Conservation (phyloP, 139 green algal species). For the Chlorella sorokiniana region DNA sequence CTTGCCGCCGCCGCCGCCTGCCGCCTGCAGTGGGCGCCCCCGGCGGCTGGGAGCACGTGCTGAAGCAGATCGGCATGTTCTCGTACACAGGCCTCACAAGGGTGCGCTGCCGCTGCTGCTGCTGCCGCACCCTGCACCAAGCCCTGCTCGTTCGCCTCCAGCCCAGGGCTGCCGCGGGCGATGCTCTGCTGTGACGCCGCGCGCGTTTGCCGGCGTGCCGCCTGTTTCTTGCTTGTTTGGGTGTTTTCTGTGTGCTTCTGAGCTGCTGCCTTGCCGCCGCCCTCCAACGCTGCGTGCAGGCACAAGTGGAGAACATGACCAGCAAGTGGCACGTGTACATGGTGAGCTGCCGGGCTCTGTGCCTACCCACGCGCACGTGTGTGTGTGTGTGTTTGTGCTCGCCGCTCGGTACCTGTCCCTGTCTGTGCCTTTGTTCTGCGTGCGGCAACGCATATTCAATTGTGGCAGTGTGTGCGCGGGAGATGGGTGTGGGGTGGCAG, state of each 20-base stretch:
- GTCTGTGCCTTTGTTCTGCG: too few relatives aligned
- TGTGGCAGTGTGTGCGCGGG: too few relatives aligned
- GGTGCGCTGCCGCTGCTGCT: background rate
- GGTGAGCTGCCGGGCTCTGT: too few relatives aligned
- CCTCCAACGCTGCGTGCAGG: slow-evolving; percentile 16
- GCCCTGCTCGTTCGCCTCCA: background rate
- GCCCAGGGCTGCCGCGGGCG: background rate
- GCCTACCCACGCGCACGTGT: too few relatives aligned
- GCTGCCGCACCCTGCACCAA: background rate
- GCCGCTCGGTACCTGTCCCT: too few relatives aligned
- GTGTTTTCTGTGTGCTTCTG: background rate
- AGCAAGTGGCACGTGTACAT: slow-evolving; percentile 56
- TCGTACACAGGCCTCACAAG: slow-evolving; percentile 87
- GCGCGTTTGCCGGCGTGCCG: background rate
- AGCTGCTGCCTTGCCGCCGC: background rate
- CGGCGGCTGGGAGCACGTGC: slow-evolving; percentile 91
- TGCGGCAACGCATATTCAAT: too few relatives aligned
- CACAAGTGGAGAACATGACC: slow-evolving; percentile 95
- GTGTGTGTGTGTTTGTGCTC: too few relatives aligned
- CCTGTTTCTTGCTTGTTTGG: background rate
- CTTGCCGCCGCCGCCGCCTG: background rate
- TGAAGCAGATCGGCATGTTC: slow-evolving; percentile 95
- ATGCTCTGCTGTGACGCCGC: background rate
- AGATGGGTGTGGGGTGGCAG: too few relatives aligned
- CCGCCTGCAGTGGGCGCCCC: slow-evolving; percentile 49